A percentile compares a stretch with the other conserved stretches of the same genome.
Evolutionary conservation across 371 early-diverging fungal genomes (phyloP).

Genomic region (Batrachochytrium dendrobatidis): DNA sequence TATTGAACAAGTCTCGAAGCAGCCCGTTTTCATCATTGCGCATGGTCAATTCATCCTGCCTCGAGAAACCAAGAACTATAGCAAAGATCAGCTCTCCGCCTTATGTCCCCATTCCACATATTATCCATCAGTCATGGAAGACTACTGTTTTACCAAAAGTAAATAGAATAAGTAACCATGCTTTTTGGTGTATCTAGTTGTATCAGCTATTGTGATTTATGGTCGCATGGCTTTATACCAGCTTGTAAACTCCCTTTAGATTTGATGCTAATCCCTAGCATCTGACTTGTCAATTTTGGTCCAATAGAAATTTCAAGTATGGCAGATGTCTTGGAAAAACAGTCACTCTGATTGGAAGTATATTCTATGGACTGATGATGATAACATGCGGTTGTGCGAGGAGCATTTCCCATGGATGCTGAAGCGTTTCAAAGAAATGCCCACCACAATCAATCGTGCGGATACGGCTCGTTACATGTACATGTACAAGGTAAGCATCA

Average conservation of each 20-base stretch:
- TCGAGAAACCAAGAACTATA: no score
- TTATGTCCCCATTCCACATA: not conserved
- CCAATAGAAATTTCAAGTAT: not conserved
- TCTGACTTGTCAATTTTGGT: not conserved
- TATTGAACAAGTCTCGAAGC: no score
- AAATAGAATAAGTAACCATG: not conserved
- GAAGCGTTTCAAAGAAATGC: conserved; percentile 12
- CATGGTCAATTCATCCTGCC: no score
- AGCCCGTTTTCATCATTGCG: no score
- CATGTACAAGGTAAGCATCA: no score
- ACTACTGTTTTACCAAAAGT: not conserved
- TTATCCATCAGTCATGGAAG: not conserved
- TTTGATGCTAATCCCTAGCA: not conserved
- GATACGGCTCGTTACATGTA: conserved; percentile 25
- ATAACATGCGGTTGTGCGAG: conserved; percentile 13
- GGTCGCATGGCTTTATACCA: no score
- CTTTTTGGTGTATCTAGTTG: not conserved
- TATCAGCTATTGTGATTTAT: not conserved
- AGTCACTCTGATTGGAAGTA: conserved; percentile 17
- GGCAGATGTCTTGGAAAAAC: conserved; percentile 9
- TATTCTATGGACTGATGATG: conserved; percentile 30
- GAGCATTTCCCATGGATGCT: conserved; percentile 25
- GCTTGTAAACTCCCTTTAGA: not conserved
- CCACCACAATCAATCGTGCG: conserved; percentile 16
- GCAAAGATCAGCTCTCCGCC: no score